A percentile compares a stretch with the other conserved stretches of the same genome.
These are phyloP conservation scores for Coniophora puteana DNA, from an alignment of 1,284 basidiomycete genomes.

Conservation along the genomic window DNA sequence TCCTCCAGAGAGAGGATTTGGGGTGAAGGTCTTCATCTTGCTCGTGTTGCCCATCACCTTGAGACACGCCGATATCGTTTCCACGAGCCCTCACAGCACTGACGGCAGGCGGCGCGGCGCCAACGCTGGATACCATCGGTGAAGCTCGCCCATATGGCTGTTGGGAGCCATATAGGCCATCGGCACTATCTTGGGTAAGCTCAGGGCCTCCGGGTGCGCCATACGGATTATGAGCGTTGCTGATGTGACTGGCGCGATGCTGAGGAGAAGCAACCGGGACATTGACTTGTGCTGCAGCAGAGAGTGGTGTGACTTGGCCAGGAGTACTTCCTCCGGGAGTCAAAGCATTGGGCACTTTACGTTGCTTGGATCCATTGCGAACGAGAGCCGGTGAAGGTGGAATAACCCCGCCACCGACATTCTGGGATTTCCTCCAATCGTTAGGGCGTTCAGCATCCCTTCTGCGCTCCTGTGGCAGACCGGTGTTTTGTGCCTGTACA, in stretches of 20 bases:
- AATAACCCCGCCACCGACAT: conserved; percentile 50
- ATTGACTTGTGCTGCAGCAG: conserved; percentile 70
- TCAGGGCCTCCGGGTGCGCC: conserved; percentile 54
- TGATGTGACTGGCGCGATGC: conserved; percentile 40
- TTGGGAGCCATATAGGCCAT: conserved; percentile 47
- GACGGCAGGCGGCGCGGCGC: conserved; percentile 64
- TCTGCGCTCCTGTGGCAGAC: conserved; percentile 49
- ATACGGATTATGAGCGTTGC: conserved; percentile 58
- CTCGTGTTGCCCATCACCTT: conserved; percentile 55
- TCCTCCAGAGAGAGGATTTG: conserved; percentile 56
- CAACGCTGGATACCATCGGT: conserved; percentile 68
- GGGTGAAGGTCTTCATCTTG: conserved; percentile 54
- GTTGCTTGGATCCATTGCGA: conserved; percentile 66
- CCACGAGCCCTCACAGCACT: conserved; percentile 66
- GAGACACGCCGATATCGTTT: conserved; percentile 61
- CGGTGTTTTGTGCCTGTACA: conserved; percentile 55
- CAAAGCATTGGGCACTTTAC: conserved; percentile 53
- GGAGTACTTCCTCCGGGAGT: conserved; percentile 44
- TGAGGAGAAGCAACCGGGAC: conserved; percentile 56
- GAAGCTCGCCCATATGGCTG: conserved; percentile 64
- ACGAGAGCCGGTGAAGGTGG: conserved; percentile 74
- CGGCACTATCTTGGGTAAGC: conserved; percentile 40
- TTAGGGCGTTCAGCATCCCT: conserved; percentile 55
- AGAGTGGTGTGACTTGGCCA: conserved; percentile 61
- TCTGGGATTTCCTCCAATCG: conserved; percentile 45